Evolutionary conservation across 2,329 filamentous ascomycete genomes (phyloP).

Genomic region (Colletotrichum orchidophilum): DNA sequence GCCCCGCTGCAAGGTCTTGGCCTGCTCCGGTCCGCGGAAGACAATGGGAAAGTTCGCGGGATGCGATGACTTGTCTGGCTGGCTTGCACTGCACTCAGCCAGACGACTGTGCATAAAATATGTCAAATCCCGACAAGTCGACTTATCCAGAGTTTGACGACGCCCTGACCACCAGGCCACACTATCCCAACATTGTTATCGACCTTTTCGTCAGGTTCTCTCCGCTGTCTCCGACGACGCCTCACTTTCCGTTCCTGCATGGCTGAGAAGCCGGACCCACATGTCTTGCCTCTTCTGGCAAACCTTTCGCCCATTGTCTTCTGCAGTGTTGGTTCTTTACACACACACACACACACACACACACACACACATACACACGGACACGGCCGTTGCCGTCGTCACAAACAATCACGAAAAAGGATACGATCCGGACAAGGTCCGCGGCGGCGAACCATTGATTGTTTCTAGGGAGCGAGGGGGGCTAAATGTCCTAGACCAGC

Average conservation of each 20-base stretch:
- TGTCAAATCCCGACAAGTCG: constrained; percentile 22
- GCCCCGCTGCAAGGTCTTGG: constrained; percentile 14
- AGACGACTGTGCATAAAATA: constrained; percentile 7
- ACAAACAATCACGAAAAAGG: constrained; percentile 3
- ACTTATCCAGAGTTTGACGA: constrained; percentile 15
- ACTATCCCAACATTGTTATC: not conserved
- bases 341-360: not conserved
- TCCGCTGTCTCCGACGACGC: constrained; percentile 8
- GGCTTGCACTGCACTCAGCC: not conserved
- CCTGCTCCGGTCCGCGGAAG: constrained; percentile 28
- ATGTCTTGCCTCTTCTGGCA: constrained; percentile 9
- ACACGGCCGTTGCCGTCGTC: not conserved
- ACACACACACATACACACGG: not conserved
- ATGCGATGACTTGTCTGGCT: constrained; percentile 33
- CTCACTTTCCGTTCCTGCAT: constrained; percentile 1
- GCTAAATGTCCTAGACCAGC: not conserved
- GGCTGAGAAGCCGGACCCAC: not conserved
- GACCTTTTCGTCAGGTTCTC: not conserved
- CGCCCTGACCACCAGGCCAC: not conserved
- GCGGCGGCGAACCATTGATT: not conserved
- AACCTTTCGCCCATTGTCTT: not conserved
- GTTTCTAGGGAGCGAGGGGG: not conserved
- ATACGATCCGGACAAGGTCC: constrained; percentile 11
- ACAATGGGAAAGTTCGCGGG: constrained; percentile 29
- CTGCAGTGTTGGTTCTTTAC: not conserved